A percentile compares a stretch with the other conserved stretches of the same genome.
Evolutionary conservation across 805 yeast genomes (phyloP).

Genomic region (Candida sakaeoensis): DNA sequence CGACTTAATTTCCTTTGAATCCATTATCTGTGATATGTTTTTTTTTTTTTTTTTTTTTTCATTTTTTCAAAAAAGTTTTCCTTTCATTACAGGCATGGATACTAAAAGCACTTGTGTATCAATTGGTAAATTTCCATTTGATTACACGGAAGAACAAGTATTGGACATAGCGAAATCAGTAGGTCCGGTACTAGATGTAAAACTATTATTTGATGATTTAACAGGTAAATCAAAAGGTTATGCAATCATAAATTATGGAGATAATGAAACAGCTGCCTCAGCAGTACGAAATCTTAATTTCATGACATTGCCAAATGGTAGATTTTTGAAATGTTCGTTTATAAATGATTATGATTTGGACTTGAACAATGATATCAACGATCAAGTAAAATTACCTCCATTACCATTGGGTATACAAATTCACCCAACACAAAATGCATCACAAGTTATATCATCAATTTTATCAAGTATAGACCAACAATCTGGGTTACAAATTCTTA

Average conservation of each 20-base stretch:
- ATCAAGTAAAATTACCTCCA: constrained; percentile 32
- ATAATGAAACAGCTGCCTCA: constrained; percentile 80
- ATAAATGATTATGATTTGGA: constrained; percentile 13
- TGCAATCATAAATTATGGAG: constrained; percentile 81
- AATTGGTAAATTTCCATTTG: constrained; percentile 87
- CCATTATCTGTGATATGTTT: constrained; percentile 38
- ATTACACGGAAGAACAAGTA: constrained; percentile 92
- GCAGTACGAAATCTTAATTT: constrained; percentile 88
- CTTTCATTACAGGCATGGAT: no score
- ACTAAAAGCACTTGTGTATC: constrained; percentile 43
- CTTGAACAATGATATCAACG: constrained; percentile 13
- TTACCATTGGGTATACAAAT: constrained; percentile 41
- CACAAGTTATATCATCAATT: constrained; percentile 43
- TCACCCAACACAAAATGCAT: constrained; percentile 36
- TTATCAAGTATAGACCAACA: constrained; percentile 45
- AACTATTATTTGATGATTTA: constrained; percentile 77
- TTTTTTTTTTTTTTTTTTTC: constrained; percentile 1
- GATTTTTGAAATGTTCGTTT: constrained; percentile 66
- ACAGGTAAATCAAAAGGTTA: constrained; percentile 91
- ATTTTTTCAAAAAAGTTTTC: not conserved
- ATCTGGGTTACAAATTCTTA: constrained; percentile 46
- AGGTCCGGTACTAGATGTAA: constrained; percentile 78
- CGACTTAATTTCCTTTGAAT: constrained; percentile 67
- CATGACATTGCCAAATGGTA: constrained; percentile 46
- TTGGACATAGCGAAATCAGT: constrained; percentile 78